Conservation (phyloP, 2,329 filamentous ascomycete genomes). For the Cladophialophora psammophila region DNA sequence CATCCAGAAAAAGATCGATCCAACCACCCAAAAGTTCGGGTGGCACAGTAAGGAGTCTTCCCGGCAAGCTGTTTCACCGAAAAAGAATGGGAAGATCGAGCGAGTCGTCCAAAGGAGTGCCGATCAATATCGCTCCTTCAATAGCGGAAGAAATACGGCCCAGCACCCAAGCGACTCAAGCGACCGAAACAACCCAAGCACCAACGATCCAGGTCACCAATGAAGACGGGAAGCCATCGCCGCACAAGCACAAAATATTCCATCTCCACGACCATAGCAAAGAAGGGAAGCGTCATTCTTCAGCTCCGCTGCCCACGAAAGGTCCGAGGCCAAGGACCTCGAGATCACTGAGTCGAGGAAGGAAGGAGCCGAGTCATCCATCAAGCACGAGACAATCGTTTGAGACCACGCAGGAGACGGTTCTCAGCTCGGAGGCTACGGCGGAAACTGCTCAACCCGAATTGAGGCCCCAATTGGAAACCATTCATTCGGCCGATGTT, state of each 20-base stretch:
- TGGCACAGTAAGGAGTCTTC: conserved; percentile 73
- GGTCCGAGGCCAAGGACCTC: conserved; percentile 16
- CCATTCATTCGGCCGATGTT: conserved; percentile 38
- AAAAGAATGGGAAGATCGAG: conserved; percentile 57
- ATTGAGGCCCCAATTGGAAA: conserved; percentile 14
- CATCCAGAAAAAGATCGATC: conserved; percentile 51
- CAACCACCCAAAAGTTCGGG: conserved; percentile 72
- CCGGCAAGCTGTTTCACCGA: conserved; percentile 79
- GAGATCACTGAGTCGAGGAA: conserved; percentile 30
- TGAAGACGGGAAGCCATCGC: conserved; percentile 55
- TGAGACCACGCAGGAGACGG: conserved; percentile 29
- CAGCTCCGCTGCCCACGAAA: conserved; percentile 2
- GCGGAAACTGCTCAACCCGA: neutral
- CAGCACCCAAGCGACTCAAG: conserved; percentile 28
- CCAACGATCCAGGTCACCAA: conserved; percentile 80
- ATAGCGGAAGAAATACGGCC: conserved; percentile 40
- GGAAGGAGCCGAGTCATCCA: conserved; percentile 21
- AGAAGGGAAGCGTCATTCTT: conserved; percentile 25
- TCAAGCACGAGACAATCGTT: conserved; percentile 28
- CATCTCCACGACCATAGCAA: conserved; percentile 43
- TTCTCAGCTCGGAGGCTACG: conserved; percentile 1
- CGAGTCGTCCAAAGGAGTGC: conserved; percentile 46
- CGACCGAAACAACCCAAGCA: conserved; percentile 50
- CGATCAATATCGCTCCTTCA: conserved; percentile 28
- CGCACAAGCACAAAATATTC: conserved; percentile 44